These are phyloP conservation scores for Hansenula lynferdii DNA, from an alignment of 1,139 yeast species.

Conservation along the genomic window DNA sequence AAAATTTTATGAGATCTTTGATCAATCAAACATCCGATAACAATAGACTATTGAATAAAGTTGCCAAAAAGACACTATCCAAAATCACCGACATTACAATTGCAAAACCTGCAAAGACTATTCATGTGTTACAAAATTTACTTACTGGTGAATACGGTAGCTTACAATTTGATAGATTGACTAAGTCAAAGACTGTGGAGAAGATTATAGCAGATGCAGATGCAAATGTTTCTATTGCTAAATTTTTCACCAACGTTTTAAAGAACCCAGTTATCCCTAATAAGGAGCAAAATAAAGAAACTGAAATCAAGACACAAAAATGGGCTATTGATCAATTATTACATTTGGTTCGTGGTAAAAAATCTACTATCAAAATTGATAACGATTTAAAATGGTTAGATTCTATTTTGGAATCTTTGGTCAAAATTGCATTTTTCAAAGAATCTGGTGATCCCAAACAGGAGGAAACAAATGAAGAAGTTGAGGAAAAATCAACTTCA, in stretches of 20 bases:
- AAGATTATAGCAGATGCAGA: conserved; percentile 33
- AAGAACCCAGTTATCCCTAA: conserved; percentile 12
- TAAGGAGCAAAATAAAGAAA: conserved; percentile 24
- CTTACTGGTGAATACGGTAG: conserved; percentile 50
- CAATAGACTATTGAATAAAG: conserved; percentile 61
- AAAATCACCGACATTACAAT: conserved; percentile 35
- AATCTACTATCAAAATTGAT: conserved; percentile 19
- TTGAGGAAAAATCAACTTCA: conserved; percentile 14
- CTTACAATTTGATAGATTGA: conserved; percentile 70
- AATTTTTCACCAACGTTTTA: conserved; percentile 27
- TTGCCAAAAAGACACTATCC: conserved; percentile 50
- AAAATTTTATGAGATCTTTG: conserved; percentile 68
- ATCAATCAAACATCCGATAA: conserved; percentile 72
- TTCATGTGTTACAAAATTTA: conserved; percentile 44
- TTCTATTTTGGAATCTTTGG: conserved; percentile 44
- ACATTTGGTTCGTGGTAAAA: conserved; percentile 49
- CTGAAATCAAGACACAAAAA: conserved; percentile 37
- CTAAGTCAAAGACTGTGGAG: conserved; percentile 68
- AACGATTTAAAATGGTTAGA: conserved; percentile 38
- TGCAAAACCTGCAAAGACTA: conserved; percentile 38
- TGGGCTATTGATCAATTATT: conserved; percentile 70
- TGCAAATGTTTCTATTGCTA: conserved; percentile 27
- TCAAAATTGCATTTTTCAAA: conserved; percentile 53
- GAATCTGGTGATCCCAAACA: conserved; percentile 3
- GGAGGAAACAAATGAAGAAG: conserved; percentile 4